Evolutionary conservation across 2,329 filamentous ascomycete genomes (phyloP).

Genomic region (Alternaria sp.): DNA sequence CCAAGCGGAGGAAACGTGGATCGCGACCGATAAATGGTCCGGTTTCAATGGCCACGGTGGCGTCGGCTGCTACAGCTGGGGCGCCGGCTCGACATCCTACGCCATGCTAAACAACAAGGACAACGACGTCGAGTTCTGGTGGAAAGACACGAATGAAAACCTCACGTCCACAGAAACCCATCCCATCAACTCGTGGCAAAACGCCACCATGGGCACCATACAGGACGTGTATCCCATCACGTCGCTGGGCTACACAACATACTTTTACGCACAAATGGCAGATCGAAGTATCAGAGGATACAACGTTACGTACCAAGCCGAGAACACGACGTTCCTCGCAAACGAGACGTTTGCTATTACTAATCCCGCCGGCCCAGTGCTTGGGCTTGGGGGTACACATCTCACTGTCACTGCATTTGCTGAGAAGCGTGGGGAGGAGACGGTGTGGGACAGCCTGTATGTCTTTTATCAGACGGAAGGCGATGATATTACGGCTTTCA

Average conservation of each 20-base stretch:
- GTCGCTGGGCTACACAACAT: constrained; percentile 52
- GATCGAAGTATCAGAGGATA: constrained; percentile 48
- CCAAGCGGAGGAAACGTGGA: constrained; percentile 44
- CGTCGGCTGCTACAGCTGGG: constrained; percentile 54
- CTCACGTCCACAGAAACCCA: constrained; percentile 36
- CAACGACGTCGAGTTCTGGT: constrained; percentile 51
- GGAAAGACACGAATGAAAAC: constrained; percentile 53
- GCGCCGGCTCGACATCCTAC: constrained; percentile 48
- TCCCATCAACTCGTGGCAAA: constrained; percentile 50
- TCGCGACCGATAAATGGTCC: constrained; percentile 37
- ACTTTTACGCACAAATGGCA: constrained; percentile 51
- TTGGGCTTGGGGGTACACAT: constrained; percentile 49
- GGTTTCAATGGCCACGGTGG: constrained; percentile 53
- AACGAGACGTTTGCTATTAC: constrained; percentile 44
- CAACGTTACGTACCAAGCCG: constrained; percentile 47
- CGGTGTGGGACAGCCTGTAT: constrained; percentile 36
- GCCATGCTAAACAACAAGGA: constrained; percentile 52
- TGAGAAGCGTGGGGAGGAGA: constrained; percentile 16
- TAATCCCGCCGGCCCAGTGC: constrained; percentile 30
- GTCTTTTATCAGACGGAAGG: constrained; percentile 42
- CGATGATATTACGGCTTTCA: constrained; percentile 40
- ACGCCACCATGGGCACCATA: constrained; percentile 38
- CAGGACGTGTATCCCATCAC: constrained; percentile 48
- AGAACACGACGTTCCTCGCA: constrained; percentile 46
- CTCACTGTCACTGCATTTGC: constrained; percentile 47